Base-by-base conservation (phyloP, 2,329 filamentous ascomycete genomes). In the Trichoderma simmonsii region DNA sequence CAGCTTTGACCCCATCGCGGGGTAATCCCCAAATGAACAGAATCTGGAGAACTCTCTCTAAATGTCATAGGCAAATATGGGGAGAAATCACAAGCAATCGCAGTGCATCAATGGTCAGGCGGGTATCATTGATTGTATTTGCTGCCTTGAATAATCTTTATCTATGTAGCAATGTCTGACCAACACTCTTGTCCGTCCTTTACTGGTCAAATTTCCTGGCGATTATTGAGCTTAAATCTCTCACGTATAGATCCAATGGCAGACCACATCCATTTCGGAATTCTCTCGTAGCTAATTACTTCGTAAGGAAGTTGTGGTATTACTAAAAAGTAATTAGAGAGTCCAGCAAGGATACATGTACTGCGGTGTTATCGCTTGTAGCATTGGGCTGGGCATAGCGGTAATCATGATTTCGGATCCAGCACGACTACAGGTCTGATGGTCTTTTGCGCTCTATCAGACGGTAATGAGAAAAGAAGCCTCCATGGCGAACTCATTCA, bases 181-280 rank as follows among this genome's bases (percentile, higher is more conserved):
- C 7, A 9, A n/a, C 3, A 3, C 2, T 18, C 3, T 43, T 1
- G 36, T 3, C 7, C 9, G 15, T 4, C 2, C 7, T 4, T 9
- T 43, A 18, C 15, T 43, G 39, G 9, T 18, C 0, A n/a, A 43
- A 43, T 4, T 0, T 4, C 18, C 39, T 9, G 3, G 3, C 1
- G 1, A 7, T n/a, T 0, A 43, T 43, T 0, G 9, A 43, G 36
- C 18, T 43, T n/a, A 43, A 43, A 9, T 9, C 39, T 43, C 39
- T n/a, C 39, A 43, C 7, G 39, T n/a, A 43, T 43, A 43, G 39
- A 9, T 9, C 15, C 3, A 43, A 43, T 43, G 39, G 1, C 7
- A n/a, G 15, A n/a, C 3, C 39, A n/a, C 18, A 43, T 39, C 36
- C 0, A 39, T 43, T 43, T 0, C 15, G 9, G 39, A 43, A n/a